Conservation (phyloP, 208 protist species). For the Herpetomonas tarakana region DNA sequence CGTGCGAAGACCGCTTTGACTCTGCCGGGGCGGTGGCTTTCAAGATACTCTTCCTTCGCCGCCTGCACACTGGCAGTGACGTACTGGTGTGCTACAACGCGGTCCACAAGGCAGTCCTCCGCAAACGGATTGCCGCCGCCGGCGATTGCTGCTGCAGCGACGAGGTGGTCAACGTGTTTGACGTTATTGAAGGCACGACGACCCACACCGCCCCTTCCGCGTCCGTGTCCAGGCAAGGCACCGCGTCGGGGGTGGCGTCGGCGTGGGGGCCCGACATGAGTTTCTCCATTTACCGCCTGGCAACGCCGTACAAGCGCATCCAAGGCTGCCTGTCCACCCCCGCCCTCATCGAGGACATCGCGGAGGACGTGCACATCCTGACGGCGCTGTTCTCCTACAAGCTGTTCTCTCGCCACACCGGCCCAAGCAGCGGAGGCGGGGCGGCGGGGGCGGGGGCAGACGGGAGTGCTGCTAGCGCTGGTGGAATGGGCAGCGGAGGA, state of each 20-base stretch:
- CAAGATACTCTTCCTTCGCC: conserved; percentile 49
- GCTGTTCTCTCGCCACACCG: conserved; percentile 27
- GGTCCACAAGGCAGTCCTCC: conserved; percentile 42
- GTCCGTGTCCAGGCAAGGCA: background rate
- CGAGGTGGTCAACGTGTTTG: conserved; percentile 33
- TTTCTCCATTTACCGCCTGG: conserved; percentile 22
- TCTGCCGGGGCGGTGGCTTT: conserved; percentile 43
- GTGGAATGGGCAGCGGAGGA: conserved; percentile 7
- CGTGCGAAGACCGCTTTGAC: conserved; percentile 32
- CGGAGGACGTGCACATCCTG: conserved; percentile 57
- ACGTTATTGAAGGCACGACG: conserved; percentile 34
- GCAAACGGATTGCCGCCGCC: conserved; percentile 2
- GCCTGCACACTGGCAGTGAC: conserved; percentile 44
- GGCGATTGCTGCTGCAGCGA: conserved; percentile 5
- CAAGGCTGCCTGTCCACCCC: conserved; percentile 14
- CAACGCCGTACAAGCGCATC: conserved; percentile 28
- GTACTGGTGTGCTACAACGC: conserved; percentile 45
- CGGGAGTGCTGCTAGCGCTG: background rate
- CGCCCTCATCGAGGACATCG: conserved; percentile 23
- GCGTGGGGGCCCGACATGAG: conserved; percentile 8
- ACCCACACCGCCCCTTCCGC: background rate
- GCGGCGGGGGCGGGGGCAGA: background rate
- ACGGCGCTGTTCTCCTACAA: conserved; percentile 71
- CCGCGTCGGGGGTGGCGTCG: background rate
- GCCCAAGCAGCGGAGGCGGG: conserved; percentile 4